A percentile compares a stretch with the other conserved stretches of the same genome.
These are phyloP conservation scores for Erodium chrysanthum DNA, from an alignment of 441 rosid genomes.

Conservation along the genomic window DNA sequence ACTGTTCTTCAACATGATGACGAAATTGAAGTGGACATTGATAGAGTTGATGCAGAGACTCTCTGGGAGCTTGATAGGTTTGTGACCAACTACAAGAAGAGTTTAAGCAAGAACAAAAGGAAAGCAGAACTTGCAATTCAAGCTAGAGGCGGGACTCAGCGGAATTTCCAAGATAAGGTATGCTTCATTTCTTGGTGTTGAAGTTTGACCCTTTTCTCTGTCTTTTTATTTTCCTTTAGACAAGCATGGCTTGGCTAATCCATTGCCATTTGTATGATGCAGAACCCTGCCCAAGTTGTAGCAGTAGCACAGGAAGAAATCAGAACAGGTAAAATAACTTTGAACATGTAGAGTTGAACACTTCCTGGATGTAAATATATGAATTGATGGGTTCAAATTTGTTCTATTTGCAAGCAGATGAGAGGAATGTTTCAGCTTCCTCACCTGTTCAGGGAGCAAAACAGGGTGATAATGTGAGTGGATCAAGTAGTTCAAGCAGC, in stretches of 20 bases:
- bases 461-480: conserved; percentile 53
- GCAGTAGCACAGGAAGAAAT: conserved; percentile 44
- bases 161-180: conserved; percentile 51
- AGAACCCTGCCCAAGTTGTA: conserved; percentile 41
- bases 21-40: conserved; percentile 97
- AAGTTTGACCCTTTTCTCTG: neutral
- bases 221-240: neutral
- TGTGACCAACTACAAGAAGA: conserved; percentile 84
- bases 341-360: conserved; percentile 9
- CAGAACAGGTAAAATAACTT: conserved; percentile 43
- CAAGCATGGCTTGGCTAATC: conserved; percentile 8
- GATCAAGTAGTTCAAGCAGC: conserved; percentile 92
- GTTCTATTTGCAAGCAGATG: conserved; percentile 34
- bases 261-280: conserved; percentile 17
- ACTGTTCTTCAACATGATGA: conserved; percentile 66
- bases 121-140: conserved; percentile 82
- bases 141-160: conserved; percentile 58
- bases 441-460: conserved; percentile 48
- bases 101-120: conserved; percentile 88
- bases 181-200: neutral
- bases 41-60: conserved; percentile 93
- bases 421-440: conserved; percentile 40
- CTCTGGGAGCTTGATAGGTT: conserved; percentile 98
- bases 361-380: too few species aligned
- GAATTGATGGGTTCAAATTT: conserved; percentile 11